Base-by-base conservation (phyloP, 169 alveolate species). In the Perkinsus chesapeaki region DNA sequence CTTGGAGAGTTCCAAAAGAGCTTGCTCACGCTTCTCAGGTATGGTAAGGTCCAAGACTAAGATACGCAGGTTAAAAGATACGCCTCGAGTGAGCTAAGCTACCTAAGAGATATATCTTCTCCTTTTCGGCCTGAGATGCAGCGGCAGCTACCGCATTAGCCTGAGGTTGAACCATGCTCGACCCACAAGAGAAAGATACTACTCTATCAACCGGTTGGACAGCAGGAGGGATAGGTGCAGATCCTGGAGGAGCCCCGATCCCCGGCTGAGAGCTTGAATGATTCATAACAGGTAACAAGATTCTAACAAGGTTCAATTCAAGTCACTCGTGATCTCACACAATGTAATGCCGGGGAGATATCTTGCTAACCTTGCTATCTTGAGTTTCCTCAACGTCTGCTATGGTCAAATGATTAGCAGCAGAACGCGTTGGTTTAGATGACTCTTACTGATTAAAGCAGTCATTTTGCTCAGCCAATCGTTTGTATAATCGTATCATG, bases 1-100 rank as follows among this genome's bases (percentile, higher is more conserved):
- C 95, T 97, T 96, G 36, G 99, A 97, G 92, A 99, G 97, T 95
- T 99, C 99, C 20, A 97, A 95, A 92, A 99, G 94, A 39, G 99
- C 99, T 82, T 96, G 96, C 95, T 99, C 99, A 91, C 99, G 96
- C 94, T 98, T 98, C 38, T 98, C 99, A 7, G 82, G 82, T 1
- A 60, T 60, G 31, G 82, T 60, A 27, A 60, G 27, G 31, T 60
- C 82, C 82, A 60, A 60, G 3, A 60, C 82, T 60, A 16, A 60
- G 82, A 16, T 1, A 23, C 7, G 82, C 82, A 20, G 27, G 37
- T 60, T 34, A 3, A 27, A 9, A 7, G 3, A 60, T 7, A 20
- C 36, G 3, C 23, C 27, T 16, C 82, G 27, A 5, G 37, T 7
- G 0, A 1, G 37, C 82, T 7, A 16, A n/a, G n/a, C n/a, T 60